Evolutionary conservation across 495 filamentous ascomycete genomes (phyloP), one percentile per base, ranked within the genome.

Genomic region (Lasiosphaeria ovina): DNA sequence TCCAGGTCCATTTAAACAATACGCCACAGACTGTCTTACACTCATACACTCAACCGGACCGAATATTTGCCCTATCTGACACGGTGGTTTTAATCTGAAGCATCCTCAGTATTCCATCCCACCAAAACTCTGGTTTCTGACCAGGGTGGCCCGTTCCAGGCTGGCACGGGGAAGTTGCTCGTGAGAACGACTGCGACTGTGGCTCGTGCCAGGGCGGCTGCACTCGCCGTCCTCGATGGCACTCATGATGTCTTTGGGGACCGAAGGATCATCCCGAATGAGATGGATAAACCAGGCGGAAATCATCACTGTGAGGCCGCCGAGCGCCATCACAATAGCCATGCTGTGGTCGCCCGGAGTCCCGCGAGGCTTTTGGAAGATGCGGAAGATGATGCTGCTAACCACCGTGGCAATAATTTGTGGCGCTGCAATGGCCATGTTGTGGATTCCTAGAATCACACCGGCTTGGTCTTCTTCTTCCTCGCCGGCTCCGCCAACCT

Each of bases 381-480:
- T 71, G 62, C 83, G 84, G 76, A 97, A 97, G 55, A 97, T 89
- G 52, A 86, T 80, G 70, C 87, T 91, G 61, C 88, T 90, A 4
- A 86, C 82, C 35, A 97, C 72, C 51, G 91, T 96, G 14, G 92
- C 91, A 40, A 97, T 81, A 55, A 96, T 89, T 72, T 97, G 92
- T 12, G 92, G 92, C 24, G 91, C 83, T 0, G 90, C 89, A 60
- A 97, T 85, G 33, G 92, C 88, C 72, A 97, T 91, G 70, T 97
- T 97, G 75, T 97, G 92, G 31, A 97, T 87, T 3, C 92, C 92
- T 3, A 97, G 79, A 36, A 97, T 87, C 31, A 96, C 89, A 12
- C 92, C 92, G 1, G 92, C 92, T 74, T 96, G 92, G 56, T 91
- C 88, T 4, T 69, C 70, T 11, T 79, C 83, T 8, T 77, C 77